These are phyloP conservation scores for Fusarium vanettenii DNA, from an alignment of 2,329 filamentous ascomycete genomes.

Conservation along the genomic window DNA sequence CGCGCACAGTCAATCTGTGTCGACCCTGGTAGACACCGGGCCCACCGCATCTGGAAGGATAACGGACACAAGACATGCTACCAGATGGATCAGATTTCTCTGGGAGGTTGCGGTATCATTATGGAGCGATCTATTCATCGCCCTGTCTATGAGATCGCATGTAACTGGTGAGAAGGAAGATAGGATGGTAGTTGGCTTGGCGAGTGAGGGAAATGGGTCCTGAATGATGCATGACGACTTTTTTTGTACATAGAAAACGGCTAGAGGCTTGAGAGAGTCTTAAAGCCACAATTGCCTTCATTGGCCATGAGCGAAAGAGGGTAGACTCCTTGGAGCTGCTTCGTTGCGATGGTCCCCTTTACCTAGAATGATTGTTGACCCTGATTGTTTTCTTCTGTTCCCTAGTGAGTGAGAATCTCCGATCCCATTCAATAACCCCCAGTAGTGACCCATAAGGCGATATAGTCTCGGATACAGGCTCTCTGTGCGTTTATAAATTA, in stretches of 20 bases:
- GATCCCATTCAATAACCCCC: background rate
- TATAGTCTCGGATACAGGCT: too few relatives aligned
- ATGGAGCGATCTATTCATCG: background rate
- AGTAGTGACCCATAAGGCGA: too few relatives aligned
- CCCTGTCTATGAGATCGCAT: background rate
- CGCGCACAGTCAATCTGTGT: background rate
- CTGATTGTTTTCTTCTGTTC: background rate
- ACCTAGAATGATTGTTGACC: background rate
- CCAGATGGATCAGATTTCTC: background rate
- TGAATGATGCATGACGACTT: background rate
- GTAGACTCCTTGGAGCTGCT: background rate
- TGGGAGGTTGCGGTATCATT: background rate
- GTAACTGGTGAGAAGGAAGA: background rate
- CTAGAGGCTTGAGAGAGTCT: background rate
- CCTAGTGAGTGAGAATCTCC: background rate
- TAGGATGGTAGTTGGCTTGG: too few relatives aligned
- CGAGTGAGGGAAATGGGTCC: too few relatives aligned
- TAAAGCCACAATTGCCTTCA: background rate
- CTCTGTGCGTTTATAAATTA: too few relatives aligned
- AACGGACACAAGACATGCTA: background rate
- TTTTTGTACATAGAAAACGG: background rate
- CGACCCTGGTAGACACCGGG: background rate
- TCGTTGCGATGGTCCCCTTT: background rate
- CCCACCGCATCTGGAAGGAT: background rate
- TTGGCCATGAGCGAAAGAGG: background rate